Conservation (phyloP, 208 protist genomes). For the Tetramitus jugosus region DNA sequence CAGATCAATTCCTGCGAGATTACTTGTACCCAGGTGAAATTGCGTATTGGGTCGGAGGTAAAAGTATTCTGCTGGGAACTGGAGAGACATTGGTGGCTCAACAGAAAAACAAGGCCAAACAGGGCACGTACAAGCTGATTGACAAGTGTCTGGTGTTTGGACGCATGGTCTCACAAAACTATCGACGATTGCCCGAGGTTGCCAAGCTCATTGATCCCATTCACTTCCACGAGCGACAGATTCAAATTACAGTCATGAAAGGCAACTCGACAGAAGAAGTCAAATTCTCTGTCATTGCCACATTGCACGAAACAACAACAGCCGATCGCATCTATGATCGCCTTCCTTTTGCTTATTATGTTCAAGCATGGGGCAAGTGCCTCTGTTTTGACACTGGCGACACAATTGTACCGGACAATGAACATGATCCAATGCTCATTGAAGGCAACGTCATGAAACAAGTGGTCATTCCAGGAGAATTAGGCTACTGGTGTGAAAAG, state of each 20-base stretch:
- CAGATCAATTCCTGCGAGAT: neutral
- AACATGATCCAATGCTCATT: neutral
- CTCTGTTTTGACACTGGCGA: neutral
- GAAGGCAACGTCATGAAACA: neutral
- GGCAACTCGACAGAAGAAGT: too few species aligned
- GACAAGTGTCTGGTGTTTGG: slow-evolving; percentile 12
- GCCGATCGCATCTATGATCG: neutral
- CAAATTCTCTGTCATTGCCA: neutral
- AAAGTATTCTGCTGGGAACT: neutral
- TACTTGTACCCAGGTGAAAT: neutral
- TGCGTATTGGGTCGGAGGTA: neutral
- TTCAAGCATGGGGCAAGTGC: neutral
- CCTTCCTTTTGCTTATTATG: neutral
- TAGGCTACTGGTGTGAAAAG: neutral
- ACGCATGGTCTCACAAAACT: neutral
- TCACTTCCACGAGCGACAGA: neutral
- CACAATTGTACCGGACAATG: neutral
- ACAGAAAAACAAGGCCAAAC: too few species aligned
- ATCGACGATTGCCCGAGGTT: neutral
- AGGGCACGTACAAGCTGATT: neutral
- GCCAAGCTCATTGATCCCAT: neutral
- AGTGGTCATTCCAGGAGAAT: neutral
- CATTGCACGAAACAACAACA: neutral
- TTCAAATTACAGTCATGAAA: neutral
- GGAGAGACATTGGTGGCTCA: neutral